Evolutionary conservation across 2,329 filamentous ascomycete genomes (phyloP).

Genomic region (Fusarium nurragi): DNA sequence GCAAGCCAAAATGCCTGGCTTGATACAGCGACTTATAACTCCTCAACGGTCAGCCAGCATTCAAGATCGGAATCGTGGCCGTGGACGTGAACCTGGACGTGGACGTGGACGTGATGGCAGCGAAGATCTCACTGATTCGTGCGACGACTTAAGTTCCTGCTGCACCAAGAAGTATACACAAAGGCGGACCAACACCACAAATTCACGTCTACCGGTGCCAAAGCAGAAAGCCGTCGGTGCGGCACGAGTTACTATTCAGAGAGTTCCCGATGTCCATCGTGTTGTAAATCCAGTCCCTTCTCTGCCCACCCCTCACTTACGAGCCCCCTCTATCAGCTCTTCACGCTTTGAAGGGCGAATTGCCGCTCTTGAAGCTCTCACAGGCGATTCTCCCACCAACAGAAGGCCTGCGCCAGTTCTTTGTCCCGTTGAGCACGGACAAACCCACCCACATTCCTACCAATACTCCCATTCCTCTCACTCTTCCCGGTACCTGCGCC

Average conservation of each 20-base stretch:
- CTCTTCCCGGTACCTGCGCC: constrained; percentile 27
- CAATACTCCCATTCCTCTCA: constrained; percentile 30
- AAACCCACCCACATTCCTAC: constrained; percentile 36
- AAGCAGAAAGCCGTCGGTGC: constrained; percentile 27
- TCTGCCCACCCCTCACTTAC: constrained; percentile 50
- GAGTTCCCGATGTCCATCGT: constrained; percentile 52
- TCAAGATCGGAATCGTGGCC: constrained; percentile 5
- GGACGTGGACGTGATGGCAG: constrained; percentile 17
- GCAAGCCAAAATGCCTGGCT: constrained; percentile 39
- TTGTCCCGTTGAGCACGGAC: constrained; percentile 46
- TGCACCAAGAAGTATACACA: constrained; percentile 27
- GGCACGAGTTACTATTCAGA: constrained; percentile 47
- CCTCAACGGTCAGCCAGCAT: constrained; percentile 23
- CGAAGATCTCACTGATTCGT: constrained; percentile 26
- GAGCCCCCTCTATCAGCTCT: constrained; percentile 56
- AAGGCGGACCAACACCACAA: constrained; percentile 28
- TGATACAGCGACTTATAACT: constrained; percentile 41
- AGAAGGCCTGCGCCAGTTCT: constrained; percentile 45
- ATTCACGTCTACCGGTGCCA: constrained; percentile 38
- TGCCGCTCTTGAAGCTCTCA: constrained; percentile 45
- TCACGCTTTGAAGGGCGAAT: constrained; percentile 55
- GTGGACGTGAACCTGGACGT: neutral
- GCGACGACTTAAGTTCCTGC: constrained; percentile 34
- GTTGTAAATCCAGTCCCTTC: constrained; percentile 52
- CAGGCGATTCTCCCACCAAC: constrained; percentile 37